These are phyloP conservation scores for Petasospora fabianii DNA, from an alignment of 1,139 yeast genomes.

Conservation along the genomic window DNA sequence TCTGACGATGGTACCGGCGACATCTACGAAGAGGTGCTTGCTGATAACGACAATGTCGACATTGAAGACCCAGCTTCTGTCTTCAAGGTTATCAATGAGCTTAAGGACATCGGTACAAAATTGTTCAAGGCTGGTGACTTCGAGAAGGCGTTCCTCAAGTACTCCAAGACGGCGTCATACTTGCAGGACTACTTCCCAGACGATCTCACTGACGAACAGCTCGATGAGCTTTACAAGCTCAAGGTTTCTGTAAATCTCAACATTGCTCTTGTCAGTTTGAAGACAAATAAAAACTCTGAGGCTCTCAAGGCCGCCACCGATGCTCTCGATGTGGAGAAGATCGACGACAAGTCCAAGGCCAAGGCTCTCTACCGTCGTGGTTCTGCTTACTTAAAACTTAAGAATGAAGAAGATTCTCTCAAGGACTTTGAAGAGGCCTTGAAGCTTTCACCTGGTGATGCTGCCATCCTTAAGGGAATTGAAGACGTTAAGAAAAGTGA, in stretches of 20 bases:
- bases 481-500: slow-evolving; percentile 52
- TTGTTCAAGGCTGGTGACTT: slow-evolving; percentile 64
- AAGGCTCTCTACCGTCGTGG: slow-evolving; percentile 90
- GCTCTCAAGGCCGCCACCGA: slow-evolving; percentile 59
- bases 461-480: slow-evolving; percentile 67
- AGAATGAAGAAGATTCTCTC: slow-evolving; percentile 72
- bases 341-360: slow-evolving; percentile 67
- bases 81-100: slow-evolving; percentile 56
- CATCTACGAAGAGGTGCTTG: slow-evolving; percentile 69
- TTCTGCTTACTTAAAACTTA: slow-evolving; percentile 57
- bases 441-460: slow-evolving; percentile 65
- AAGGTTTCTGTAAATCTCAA: slow-evolving; percentile 66
- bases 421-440: slow-evolving; percentile 65
- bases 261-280: slow-evolving; percentile 71
- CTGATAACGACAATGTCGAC: slow-evolving; percentile 70
- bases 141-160: slow-evolving; percentile 58
- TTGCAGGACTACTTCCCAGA: slow-evolving; percentile 73
- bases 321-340: slow-evolving; percentile 60
- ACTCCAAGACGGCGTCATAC: slow-evolving; percentile 65
- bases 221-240: slow-evolving; percentile 44
- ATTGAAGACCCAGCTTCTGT: slow-evolving; percentile 58
- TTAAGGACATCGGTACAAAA: slow-evolving; percentile 77
- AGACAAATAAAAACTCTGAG: slow-evolving; percentile 52
- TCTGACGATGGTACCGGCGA: slow-evolving; percentile 85
- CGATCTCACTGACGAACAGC: slow-evolving; percentile 54